Conservation (phyloP, 2,329 filamentous ascomycete species). For the Geosmithia putterillii region DNA sequence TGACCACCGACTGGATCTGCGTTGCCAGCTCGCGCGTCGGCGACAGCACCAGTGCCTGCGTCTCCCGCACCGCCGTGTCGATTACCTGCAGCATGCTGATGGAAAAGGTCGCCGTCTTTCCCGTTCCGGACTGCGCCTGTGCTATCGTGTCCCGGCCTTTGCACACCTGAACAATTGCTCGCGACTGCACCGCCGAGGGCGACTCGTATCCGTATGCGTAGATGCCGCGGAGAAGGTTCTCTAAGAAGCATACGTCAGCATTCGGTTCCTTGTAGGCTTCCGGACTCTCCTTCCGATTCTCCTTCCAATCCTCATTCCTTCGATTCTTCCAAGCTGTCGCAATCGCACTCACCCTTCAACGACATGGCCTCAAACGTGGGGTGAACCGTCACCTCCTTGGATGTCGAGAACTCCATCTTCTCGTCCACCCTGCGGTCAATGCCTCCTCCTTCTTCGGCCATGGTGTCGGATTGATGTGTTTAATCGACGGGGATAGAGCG, state of each 20-base stretch:
- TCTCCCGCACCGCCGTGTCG: slow-evolving; percentile 84
- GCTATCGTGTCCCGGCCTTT: slow-evolving; percentile 98
- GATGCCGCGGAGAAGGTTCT: slow-evolving; percentile 90
- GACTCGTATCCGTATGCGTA: slow-evolving; percentile 99
- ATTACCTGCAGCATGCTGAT: slow-evolving; percentile 95
- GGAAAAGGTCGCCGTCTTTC: slow-evolving; percentile 93
- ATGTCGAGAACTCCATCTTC: slow-evolving; percentile 96
- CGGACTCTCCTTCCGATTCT: neutral
- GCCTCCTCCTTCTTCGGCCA: slow-evolving; percentile 68
- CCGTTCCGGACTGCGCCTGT: slow-evolving; percentile 92
- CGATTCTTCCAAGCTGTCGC: neutral
- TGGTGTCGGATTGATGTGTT: slow-evolving; percentile 27
- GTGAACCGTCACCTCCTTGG: slow-evolving; percentile 92
- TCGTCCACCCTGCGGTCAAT: slow-evolving; percentile 91
- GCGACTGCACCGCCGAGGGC: slow-evolving; percentile 92
- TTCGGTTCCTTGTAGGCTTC: neutral
- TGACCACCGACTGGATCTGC: slow-evolving; percentile 96
- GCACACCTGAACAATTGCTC: slow-evolving; percentile 97
- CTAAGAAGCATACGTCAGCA: slow-evolving; percentile 26
- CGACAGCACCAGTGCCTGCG: slow-evolving; percentile 88
- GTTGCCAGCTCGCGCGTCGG: slow-evolving; percentile 94
- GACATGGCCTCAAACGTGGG: slow-evolving; percentile 95
- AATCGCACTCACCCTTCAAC: slow-evolving; percentile 54
- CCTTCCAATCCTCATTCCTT: neutral
- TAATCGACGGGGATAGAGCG: neutral